Percentiles rank a stretch among this genome's conserved stretches.
These are phyloP conservation scores for Boletus insuetus DNA, from an alignment of 768 basidiomycete species.

Conservation along the genomic window DNA sequence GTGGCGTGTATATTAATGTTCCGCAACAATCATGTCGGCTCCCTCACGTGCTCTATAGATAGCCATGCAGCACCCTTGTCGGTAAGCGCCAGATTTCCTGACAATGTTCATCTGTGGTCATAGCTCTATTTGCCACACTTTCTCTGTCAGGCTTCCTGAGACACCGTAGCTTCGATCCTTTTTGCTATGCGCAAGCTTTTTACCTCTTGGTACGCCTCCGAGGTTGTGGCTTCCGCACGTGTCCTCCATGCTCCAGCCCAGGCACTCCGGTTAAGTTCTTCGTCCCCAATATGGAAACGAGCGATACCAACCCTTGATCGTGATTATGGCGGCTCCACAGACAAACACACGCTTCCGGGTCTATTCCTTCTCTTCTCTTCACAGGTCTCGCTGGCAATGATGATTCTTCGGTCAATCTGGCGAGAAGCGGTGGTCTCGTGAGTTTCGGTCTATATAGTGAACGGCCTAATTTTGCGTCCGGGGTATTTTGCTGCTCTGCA, in stretches of 20 bases:
- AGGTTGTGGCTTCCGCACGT: not conserved
- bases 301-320: not conserved
- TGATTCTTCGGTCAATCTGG: not conserved
- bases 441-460: not conserved
- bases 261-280: not conserved
- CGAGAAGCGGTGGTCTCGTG: not conserved
- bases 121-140: no score
- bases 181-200: not conserved
- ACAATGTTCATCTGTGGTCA: not conserved
- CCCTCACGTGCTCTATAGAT: no score
- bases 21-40: no score
- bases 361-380: not conserved
- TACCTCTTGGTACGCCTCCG: not conserved
- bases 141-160: no score
- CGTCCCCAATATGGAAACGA: not conserved
- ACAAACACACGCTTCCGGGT: not conserved
- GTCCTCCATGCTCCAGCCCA: no score
- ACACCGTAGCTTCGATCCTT: not conserved
- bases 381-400: not conserved
- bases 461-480: not conserved
- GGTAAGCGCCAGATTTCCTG: not conserved
- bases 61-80: not conserved
- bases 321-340: not conserved
- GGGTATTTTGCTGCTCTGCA: not conserved
- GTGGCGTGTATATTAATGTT: no score